These are phyloP conservation scores for Hypoxylon perforatum DNA, from an alignment of 495 filamentous ascomycete genomes.

Conservation along the genomic window DNA sequence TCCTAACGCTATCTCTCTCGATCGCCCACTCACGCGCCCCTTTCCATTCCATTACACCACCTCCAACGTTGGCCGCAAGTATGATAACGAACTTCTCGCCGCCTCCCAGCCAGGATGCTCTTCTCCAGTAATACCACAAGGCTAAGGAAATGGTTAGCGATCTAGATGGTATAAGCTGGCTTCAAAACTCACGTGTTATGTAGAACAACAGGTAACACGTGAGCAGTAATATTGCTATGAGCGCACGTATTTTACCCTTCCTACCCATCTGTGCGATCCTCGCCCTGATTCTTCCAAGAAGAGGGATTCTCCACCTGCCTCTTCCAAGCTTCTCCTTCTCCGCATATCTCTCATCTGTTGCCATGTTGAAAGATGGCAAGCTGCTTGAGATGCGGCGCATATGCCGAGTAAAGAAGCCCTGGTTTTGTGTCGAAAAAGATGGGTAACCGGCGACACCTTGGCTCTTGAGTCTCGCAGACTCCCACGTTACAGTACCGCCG, in stretches of 20 bases:
- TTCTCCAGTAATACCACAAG: constrained; percentile 60
- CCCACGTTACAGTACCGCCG: constrained; percentile 78
- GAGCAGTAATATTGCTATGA: constrained; percentile 69
- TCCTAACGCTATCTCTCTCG: constrained; percentile 93
- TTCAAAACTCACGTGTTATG: constrained; percentile 68
- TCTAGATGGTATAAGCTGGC: background rate
- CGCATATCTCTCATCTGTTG: constrained; percentile 58
- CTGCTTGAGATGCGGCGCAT: constrained; percentile 78
- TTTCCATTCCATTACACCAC: constrained; percentile 99
- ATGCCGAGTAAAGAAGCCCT: constrained; percentile 83
- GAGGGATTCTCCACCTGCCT: constrained; percentile 53
- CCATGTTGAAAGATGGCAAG: constrained; percentile 73
- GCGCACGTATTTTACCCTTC: constrained; percentile 67
- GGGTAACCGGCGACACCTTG: constrained; percentile 74
- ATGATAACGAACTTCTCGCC: constrained; percentile 95
- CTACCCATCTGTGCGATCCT: constrained; percentile 56
- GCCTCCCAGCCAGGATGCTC: constrained; percentile 71
- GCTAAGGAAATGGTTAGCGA: constrained; percentile 43
- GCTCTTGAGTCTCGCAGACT: constrained; percentile 81
- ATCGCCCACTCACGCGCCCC: constrained; percentile 97
- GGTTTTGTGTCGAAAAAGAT: constrained; percentile 81
- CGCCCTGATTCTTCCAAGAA: constrained; percentile 51
- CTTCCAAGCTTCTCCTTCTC: constrained; percentile 82
- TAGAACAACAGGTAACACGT: constrained; percentile 73
- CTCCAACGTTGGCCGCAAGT: constrained; percentile 90